These are phyloP conservation scores for Gonium pectorale DNA, from an alignment of 139 green algal species.

Conservation along the genomic window DNA sequence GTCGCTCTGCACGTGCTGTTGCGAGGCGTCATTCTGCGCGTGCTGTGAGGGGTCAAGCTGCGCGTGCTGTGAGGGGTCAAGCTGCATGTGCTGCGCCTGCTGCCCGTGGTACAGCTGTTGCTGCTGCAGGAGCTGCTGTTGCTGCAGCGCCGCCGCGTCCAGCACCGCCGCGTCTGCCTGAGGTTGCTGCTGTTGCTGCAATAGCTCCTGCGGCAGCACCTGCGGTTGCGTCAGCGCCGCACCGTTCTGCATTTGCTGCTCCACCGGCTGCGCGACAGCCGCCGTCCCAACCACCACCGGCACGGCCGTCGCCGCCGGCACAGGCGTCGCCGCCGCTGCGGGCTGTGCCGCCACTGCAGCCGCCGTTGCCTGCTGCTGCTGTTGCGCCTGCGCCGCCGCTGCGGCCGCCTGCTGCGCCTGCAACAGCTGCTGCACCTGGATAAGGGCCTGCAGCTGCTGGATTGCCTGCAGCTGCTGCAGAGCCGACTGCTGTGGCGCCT, in stretches of 20 bases:
- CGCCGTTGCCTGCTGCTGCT: background rate
- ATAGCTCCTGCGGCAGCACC: background rate
- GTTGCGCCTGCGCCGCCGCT: background rate
- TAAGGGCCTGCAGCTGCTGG: background rate
- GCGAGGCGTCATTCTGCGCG: no score
- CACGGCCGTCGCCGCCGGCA: no score
- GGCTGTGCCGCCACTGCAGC: background rate
- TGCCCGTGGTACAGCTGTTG: conserved; percentile 7
- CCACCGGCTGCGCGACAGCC: no score
- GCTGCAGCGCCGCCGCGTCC: conserved; percentile 10
- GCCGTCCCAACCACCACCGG: no score
- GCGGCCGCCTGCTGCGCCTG: background rate
- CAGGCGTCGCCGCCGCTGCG: background rate
- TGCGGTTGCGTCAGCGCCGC: background rate
- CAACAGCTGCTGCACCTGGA: background rate
- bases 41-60: no score
- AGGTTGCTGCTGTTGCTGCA: conserved; percentile 9
- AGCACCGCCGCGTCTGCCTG: background rate
- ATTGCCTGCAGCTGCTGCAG: background rate
- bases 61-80: no score
- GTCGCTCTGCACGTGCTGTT: no score
- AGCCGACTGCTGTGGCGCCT: background rate
- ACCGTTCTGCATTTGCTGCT: background rate
- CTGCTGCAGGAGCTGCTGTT: conserved; percentile 13
- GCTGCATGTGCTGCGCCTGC: no score